A percentile compares a stretch with the other conserved stretches of the same genome.
These are phyloP conservation scores for Nicotiana tabacum DNA, from an alignment of 257 asterid genomes.

Conservation along the genomic window DNA sequence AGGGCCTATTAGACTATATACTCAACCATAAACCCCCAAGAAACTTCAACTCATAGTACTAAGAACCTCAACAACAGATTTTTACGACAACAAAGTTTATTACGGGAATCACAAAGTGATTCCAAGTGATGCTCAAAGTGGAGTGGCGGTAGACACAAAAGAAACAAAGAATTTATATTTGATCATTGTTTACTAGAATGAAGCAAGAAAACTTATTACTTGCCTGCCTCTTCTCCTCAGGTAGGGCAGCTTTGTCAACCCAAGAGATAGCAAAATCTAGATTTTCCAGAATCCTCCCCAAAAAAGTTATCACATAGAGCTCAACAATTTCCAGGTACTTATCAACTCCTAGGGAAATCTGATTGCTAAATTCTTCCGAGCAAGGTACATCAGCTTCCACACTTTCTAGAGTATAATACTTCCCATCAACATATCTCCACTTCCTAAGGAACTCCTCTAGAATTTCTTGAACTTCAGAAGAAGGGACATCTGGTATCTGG, in stretches of 20 bases:
- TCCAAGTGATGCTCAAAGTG: neutral
- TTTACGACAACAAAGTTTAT: neutral
- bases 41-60: neutral
- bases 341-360: slow-evolving; percentile 42
- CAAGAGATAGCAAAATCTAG: slow-evolving; percentile 66
- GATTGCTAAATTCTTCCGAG: slow-evolving; percentile 27
- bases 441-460: slow-evolving; percentile 65
- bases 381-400: slow-evolving; percentile 24
- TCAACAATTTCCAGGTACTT: slow-evolving; percentile 68
- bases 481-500: slow-evolving; percentile 52
- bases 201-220: slow-evolving; percentile 14
- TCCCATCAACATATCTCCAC: slow-evolving; percentile 51
- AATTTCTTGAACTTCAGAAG: slow-evolving; percentile 40
- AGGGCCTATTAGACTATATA: neutral
- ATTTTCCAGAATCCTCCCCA: slow-evolving; percentile 39
- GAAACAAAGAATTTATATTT: neutral
- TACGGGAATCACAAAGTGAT: neutral
- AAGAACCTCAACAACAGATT: neutral
- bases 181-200: neutral
- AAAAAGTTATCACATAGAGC: slow-evolving; percentile 62
- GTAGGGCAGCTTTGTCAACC: slow-evolving; percentile 71
- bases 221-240: slow-evolving; percentile 79
- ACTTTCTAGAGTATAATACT: slow-evolving; percentile 30
- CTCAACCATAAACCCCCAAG: neutral
- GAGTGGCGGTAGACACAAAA: neutral